Percentiles rank a stretch among this genome's conserved stretches.
phyloP scores from a whole-genome alignment of 768 basidiomycete species.

The Daedaleopsis sinensis region DNA sequence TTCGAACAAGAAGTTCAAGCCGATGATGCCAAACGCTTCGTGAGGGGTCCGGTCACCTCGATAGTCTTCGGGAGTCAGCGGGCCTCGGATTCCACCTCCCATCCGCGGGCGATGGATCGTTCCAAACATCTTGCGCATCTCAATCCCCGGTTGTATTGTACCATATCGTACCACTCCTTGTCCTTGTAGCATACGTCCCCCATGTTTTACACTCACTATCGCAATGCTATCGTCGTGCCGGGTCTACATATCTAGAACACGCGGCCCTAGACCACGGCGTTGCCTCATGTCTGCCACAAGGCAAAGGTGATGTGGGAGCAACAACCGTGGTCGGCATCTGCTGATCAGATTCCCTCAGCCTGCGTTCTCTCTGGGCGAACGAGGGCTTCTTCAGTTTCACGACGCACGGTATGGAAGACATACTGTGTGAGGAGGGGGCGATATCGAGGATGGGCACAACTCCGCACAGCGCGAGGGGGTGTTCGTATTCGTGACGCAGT shows the following conservation, averaged over 20 bases:
- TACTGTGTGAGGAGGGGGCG: too few relatives aligned
- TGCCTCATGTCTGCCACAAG: slow-evolving; percentile 21
- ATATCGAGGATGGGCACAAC: background rate
- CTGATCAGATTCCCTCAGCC: too few relatives aligned
- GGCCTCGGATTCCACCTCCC: too few relatives aligned
- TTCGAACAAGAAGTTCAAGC: slow-evolving; percentile 72
- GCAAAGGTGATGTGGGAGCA: slow-evolving; percentile 3
- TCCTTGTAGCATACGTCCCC: background rate
- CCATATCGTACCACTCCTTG: background rate
- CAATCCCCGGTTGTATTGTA: too few relatives aligned
- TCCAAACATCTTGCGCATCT: too few relatives aligned
- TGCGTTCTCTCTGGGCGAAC: background rate
- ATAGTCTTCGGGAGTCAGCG: too few relatives aligned
- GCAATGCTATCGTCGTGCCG: background rate
- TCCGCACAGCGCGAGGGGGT: too few relatives aligned
- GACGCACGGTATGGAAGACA: background rate
- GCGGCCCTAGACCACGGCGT: background rate
- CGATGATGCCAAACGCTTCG: slow-evolving; percentile 34
- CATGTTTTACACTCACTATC: background rate
- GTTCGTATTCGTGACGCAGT: too few relatives aligned
- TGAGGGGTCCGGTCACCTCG: background rate
- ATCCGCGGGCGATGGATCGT: too few relatives aligned
- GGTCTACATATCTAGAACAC: background rate
- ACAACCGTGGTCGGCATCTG: slow-evolving; percentile 3
- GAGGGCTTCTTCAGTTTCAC: background rate